Percentiles rank a stretch among this genome's conserved stretches.
These are phyloP conservation scores for Fragaria vesca DNA, from an alignment of 306 rosid genomes.

Conservation along the genomic window DNA sequence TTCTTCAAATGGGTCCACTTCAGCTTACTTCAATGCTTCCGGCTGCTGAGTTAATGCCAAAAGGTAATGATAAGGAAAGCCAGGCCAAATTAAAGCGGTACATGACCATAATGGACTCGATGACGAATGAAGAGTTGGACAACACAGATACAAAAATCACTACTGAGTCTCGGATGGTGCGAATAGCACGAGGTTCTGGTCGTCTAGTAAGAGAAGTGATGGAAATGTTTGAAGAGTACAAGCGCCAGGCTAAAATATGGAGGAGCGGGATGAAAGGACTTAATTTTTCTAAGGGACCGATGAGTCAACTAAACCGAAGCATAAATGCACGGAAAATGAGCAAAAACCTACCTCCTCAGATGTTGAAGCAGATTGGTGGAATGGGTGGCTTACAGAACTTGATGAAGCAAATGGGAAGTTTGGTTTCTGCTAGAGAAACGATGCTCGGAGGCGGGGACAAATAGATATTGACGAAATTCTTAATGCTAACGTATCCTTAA, in stretches of 20 bases:
- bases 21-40: slow-evolving; percentile 83
- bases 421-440: slow-evolving; percentile 65
- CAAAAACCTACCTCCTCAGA: slow-evolving; percentile 79
- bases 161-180: slow-evolving; percentile 74
- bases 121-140: slow-evolving; percentile 93
- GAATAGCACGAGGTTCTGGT: slow-evolving; percentile 84
- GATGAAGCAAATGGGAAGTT: slow-evolving; percentile 70
- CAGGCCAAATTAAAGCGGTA: slow-evolving; percentile 82
- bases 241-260: slow-evolving; percentile 75
- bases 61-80: slow-evolving; percentile 91
- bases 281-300: slow-evolving; percentile 76
- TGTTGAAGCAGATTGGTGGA: slow-evolving; percentile 87
- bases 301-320: slow-evolving; percentile 65
- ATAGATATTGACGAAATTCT: slow-evolving; percentile 13
- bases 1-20: slow-evolving; percentile 81
- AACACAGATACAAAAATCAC: slow-evolving; percentile 73
- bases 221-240: slow-evolving; percentile 88
- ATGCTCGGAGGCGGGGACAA: slow-evolving; percentile 75
- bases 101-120: slow-evolving; percentile 98
- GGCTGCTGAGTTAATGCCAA: slow-evolving; percentile 74
- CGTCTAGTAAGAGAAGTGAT: slow-evolving; percentile 60
- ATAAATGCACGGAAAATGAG: slow-evolving; percentile 86
- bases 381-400: slow-evolving; percentile 80
- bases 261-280: slow-evolving; percentile 67
- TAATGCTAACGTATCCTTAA: too few relatives aligned